These are phyloP conservation scores for Phyllosticta citriasiana DNA, from an alignment of 2,329 filamentous ascomycete genomes.

Conservation along the genomic window DNA sequence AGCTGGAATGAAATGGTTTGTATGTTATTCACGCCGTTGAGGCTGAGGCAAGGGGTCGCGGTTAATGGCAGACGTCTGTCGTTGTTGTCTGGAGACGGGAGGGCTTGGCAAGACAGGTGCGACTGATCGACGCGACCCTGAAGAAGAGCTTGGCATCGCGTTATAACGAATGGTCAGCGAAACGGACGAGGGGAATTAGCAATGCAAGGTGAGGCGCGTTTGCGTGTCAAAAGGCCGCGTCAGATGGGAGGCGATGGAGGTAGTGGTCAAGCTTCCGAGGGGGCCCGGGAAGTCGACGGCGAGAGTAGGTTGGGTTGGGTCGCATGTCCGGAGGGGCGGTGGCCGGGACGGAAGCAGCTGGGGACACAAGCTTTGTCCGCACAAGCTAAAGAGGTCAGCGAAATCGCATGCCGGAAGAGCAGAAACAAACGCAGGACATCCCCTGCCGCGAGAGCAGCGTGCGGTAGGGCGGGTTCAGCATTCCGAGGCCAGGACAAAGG, in stretches of 20 bases:
- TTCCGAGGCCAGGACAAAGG: background rate
- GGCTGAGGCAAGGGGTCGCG: conserved; percentile 7
- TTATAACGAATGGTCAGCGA: background rate
- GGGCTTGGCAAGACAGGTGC: conserved; percentile 7
- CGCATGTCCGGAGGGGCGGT: background rate
- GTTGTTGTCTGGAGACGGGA: background rate
- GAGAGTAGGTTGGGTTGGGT: background rate
- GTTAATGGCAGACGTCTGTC: background rate
- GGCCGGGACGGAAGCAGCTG: background rate
- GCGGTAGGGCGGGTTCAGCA: background rate
- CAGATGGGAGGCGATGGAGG: background rate
- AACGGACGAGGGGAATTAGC: background rate
- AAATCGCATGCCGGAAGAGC: background rate
- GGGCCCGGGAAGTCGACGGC: background rate
- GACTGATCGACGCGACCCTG: conserved; percentile 2
- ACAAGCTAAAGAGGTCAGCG: background rate
- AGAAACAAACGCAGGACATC: background rate
- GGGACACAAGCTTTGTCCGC: background rate
- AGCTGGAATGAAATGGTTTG: background rate
- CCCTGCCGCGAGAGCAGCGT: background rate
- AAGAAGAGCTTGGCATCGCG: conserved; percentile 9
- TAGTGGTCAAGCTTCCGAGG: no score
- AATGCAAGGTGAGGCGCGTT: conserved; percentile 4
- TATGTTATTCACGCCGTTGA: background rate
- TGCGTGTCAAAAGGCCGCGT: background rate